A percentile compares a stretch with the other conserved stretches of the same genome.
Evolutionary conservation across 768 basidiomycete genomes (phyloP).

Genomic region (Lyophyllum semitale): DNA sequence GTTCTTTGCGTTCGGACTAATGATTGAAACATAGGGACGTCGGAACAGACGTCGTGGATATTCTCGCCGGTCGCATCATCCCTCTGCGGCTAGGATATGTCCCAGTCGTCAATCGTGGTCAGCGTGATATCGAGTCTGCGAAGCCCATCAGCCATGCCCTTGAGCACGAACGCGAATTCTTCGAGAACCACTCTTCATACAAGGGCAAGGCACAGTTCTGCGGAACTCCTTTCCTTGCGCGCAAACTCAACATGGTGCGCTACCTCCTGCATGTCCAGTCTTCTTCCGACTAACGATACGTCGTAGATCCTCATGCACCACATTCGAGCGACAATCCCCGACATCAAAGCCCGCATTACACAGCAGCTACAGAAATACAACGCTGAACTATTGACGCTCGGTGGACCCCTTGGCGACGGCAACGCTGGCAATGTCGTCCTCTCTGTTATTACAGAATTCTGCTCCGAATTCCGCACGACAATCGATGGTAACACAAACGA

Average conservation of each 20-base stretch:
- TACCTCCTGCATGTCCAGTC: background rate
- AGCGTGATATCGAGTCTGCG: constrained; percentile 90
- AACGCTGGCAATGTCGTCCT: constrained; percentile 92
- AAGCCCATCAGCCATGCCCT: constrained; percentile 86
- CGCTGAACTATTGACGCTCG: constrained; percentile 79
- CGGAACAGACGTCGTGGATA: constrained; percentile 98
- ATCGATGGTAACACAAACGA: constrained; percentile 99
- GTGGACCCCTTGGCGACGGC: constrained; percentile 83
- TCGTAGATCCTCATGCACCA: constrained; percentile 97
- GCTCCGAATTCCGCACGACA: constrained; percentile 91
- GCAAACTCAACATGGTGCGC: constrained; percentile 90
- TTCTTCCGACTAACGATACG: background rate
- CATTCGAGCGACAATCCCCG: constrained; percentile 95
- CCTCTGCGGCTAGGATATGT: constrained; percentile 96
- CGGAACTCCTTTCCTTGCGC: constrained; percentile 94
- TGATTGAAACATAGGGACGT: constrained; percentile 71
- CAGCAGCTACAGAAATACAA: constrained; percentile 88
- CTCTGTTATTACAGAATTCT: constrained; percentile 98
- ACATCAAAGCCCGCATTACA: constrained; percentile 96
- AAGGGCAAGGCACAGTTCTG: constrained; percentile 94
- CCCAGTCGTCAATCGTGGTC: constrained; percentile 97
- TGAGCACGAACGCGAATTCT: constrained; percentile 89
- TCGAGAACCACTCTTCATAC: constrained; percentile 93
- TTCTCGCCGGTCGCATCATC: constrained; percentile 95
- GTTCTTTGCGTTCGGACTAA: constrained; percentile 4